Base-by-base conservation (phyloP, 805 yeast species). In the Wickerhamomyces ciferrii region DNA sequence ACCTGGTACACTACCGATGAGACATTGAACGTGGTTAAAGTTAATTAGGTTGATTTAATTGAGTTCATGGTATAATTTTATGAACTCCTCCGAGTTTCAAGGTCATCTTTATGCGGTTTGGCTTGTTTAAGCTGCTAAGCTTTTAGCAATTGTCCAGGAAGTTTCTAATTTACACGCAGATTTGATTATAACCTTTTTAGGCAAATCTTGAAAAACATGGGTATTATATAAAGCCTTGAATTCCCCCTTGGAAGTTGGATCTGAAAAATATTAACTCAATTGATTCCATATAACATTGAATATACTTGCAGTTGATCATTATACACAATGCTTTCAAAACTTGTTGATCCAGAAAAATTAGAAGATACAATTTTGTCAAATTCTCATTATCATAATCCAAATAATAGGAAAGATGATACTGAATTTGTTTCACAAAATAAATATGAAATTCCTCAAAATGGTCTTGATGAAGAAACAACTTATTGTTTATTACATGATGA, bases 401-500 rank as follows among this genome's bases (percentile, higher is more conserved):
- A 20, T 5, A 31, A 32, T 20, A 15, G n/a, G 4, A 19, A 36
- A 5, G 48, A 39, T 1, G 48, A 47, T 27, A 40, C 43, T 17
- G 52, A 48, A 20, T 50, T 56, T 19, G 41, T 55, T 18, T 47
- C 65, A 2, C 57, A 61, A 39, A 60, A 63, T 46, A 84, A 83
- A 63, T 84, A 79, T 67, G 66, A 67, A 44, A 69, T 89, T 43
- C 89, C 89, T 2, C 63, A 72, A 31, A 55, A 69, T 14, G 87
- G 92, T 1, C 65, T 81, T 43, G 65, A 70, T 10, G 67, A 77
- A 3, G 69, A 69, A 8, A 62, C 72, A 44, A 84, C 88, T 10
- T 84, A 81, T 59, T 72, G 79, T 37, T 66, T 84, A 58, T 71
- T 90, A 49, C 81, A 76, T 53, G 86, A 84, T 59, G 96, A 87